Evolutionary conservation across 352 stramenopile genomes (phyloP), one percentile per base, ranked within the genome.

Genomic region (Globisporangium echinulatum): DNA sequence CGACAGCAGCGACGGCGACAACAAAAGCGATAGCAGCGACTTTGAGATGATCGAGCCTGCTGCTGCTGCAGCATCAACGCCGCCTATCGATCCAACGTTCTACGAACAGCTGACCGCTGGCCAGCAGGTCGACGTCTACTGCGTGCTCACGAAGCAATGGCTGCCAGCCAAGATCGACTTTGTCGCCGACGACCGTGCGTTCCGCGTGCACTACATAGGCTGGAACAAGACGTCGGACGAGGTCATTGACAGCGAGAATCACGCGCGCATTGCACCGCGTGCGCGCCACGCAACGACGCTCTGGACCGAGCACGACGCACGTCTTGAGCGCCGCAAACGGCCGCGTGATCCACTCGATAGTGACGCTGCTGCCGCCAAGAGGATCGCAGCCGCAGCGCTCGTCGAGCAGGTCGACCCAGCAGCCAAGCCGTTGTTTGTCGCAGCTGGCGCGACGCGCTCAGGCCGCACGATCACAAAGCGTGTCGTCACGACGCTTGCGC

Each of bases 381-480:
- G 50, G 14, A 17, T 25, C 10, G 4, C 37, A 5, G 49, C 52
- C 46, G 59, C 52, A 17, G 55, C 48, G 7, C 14, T 10, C 7
- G 56, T 37, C 5, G 52, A 54, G 39, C 25, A 33, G 25, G n/a
- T 17, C 5, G 52, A 51, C 36, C 44, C 25, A 49, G 52, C 13
- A 57, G 58, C 47, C 13, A 55, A 63, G 17, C 58, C 74, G 42
- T 62, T 62, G 38, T 91, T 90, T 68, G 72, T 92, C 50, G 70
- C 76, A 58, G 77, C 64, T 19, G 83, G 83, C 17, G 66, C 75
- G 4, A 90, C 81, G 15, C 79, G 83, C 14, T 91, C 79, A 2
- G 83, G 83, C 1, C 80, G 83, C 0, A 75, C 72, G 51, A 68
- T 90, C 56, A 92, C 81, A 4, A 86, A 78, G 69, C 83, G 81